Evolutionary conservation across 2,329 filamentous ascomycete genomes (phyloP).

Genomic region (Cucurbitaria berberidis): DNA sequence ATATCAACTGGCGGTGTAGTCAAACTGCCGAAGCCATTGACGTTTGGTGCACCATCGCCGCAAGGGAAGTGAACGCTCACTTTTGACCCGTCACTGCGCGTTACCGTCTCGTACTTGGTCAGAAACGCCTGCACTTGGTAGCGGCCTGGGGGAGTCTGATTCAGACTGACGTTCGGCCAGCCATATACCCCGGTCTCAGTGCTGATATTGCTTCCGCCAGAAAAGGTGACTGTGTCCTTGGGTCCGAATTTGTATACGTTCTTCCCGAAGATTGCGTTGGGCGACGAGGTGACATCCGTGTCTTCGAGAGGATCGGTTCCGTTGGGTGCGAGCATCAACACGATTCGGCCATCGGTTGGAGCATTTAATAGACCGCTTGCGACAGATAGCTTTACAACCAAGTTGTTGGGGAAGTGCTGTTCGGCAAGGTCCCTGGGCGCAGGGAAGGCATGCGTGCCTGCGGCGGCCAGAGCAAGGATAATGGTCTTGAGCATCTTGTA

Average conservation of each 20-base stretch:
- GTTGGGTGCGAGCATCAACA: constrained; percentile 44
- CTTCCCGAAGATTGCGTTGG: constrained; percentile 47
- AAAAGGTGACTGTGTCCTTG: constrained; percentile 26
- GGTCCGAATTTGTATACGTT: constrained; percentile 41
- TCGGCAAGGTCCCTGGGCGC: not conserved
- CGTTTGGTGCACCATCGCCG: constrained; percentile 41
- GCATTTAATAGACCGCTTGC: constrained; percentile 31
- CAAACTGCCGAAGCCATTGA: constrained; percentile 42
- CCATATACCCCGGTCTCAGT: constrained; percentile 42
- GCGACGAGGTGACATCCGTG: constrained; percentile 44
- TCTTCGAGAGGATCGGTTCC: constrained; percentile 45
- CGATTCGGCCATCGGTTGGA: constrained; percentile 40
- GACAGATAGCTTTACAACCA: constrained; percentile 32
- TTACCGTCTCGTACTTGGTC: constrained; percentile 44
- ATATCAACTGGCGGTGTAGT: constrained; percentile 31
- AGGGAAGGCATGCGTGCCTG: constrained; percentile 5
- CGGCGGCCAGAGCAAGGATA: constrained; percentile 3
- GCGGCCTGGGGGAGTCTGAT: constrained; percentile 36
- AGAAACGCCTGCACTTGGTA: constrained; percentile 48
- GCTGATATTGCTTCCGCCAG: constrained; percentile 33
- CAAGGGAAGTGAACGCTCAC: constrained; percentile 48
- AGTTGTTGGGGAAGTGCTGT: not conserved
- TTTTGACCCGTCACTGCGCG: constrained; percentile 45
- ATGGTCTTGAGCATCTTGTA: constrained; percentile 6
- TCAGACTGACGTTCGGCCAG: constrained; percentile 42